Percentiles rank a stretch among this genome's conserved stretches.
phyloP scores from a whole-genome alignment of 2,329 filamentous ascomycete genomes.

The Aspergillus brasiliensis region DNA sequence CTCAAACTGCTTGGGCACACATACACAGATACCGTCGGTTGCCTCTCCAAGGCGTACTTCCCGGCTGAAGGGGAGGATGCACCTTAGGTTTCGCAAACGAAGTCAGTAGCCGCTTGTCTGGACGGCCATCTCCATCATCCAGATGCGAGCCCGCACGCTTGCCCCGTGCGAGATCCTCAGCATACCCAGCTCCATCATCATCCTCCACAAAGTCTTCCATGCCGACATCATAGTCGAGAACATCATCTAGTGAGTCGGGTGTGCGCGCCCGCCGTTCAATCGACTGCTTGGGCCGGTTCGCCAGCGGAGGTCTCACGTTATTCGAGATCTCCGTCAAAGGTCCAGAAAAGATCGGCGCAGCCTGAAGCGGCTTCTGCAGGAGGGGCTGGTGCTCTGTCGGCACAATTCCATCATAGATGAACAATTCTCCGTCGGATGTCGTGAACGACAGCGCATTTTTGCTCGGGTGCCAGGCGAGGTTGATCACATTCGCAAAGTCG shows the following conservation, averaged over 20 bases:
- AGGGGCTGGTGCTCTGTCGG: conserved; percentile 52
- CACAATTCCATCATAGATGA: conserved; percentile 70
- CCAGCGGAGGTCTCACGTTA: conserved; percentile 60
- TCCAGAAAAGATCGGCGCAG: conserved; percentile 84
- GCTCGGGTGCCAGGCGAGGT: conserved; percentile 86
- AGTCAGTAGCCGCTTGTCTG: conserved; percentile 55
- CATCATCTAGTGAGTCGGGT: conserved; percentile 76
- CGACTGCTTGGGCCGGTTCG: conserved; percentile 59
- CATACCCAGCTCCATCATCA: conserved; percentile 92
- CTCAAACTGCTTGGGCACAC: conserved; percentile 11
- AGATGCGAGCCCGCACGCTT: conserved; percentile 61
- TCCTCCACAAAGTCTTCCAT: conserved; percentile 88
- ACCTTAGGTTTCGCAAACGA: conserved; percentile 63
- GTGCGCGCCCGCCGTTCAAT: conserved; percentile 60
- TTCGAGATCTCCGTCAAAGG: conserved; percentile 69
- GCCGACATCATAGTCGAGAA: conserved; percentile 67
- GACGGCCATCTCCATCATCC: conserved; percentile 46
- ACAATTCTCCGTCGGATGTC: conserved; percentile 88
- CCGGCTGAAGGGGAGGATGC: conserved; percentile 87
- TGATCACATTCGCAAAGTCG: conserved; percentile 81
- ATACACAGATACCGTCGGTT: conserved; percentile 86
- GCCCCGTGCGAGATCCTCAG: conserved; percentile 61
- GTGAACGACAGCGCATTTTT: conserved; percentile 90
- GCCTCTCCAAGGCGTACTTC: conserved; percentile 92
- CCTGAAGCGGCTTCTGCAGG: conserved; percentile 62